Evolutionary conservation across 306 rosid genomes (phyloP).

Genomic region (Castanea sativa): DNA sequence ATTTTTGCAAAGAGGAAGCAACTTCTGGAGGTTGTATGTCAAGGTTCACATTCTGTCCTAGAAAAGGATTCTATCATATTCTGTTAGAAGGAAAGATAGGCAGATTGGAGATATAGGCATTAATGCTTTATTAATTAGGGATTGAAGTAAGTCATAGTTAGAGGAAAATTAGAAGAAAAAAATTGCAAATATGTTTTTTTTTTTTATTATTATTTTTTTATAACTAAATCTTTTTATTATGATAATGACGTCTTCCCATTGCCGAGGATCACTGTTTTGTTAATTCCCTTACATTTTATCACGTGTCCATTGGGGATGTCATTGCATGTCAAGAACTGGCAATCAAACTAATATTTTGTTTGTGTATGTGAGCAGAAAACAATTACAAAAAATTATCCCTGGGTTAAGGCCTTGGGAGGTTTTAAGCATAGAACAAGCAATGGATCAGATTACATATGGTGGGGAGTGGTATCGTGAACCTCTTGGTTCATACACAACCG

Average conservation of each 20-base stretch:
- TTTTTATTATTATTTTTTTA: background rate
- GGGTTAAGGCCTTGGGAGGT: conserved; percentile 98
- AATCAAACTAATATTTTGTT: background rate
- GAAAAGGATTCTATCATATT: background rate
- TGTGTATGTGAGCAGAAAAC: conserved; percentile 36
- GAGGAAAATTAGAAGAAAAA: background rate
- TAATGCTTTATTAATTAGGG: background rate
- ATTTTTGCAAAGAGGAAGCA: background rate
- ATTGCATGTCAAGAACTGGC: background rate
- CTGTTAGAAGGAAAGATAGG: background rate
- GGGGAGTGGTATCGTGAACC: conserved; percentile 87
- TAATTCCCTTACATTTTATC: background rate
- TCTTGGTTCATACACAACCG: conserved; percentile 68
- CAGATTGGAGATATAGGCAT: background rate
- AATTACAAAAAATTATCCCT: conserved; percentile 64
- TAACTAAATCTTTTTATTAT: background rate
- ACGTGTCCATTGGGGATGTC: background rate
- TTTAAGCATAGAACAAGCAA: conserved; percentile 91
- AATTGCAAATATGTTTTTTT: background rate
- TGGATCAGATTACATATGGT: conserved; percentile 69
- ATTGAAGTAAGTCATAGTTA: background rate
- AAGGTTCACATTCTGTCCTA: background rate
- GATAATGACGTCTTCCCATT: background rate
- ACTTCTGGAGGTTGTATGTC: background rate
- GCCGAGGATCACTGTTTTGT: background rate